Evolutionary conservation across 805 yeast genomes (phyloP), one percentile per base, ranked within the genome.

Genomic region (Wickerhamomyces alni): DNA sequence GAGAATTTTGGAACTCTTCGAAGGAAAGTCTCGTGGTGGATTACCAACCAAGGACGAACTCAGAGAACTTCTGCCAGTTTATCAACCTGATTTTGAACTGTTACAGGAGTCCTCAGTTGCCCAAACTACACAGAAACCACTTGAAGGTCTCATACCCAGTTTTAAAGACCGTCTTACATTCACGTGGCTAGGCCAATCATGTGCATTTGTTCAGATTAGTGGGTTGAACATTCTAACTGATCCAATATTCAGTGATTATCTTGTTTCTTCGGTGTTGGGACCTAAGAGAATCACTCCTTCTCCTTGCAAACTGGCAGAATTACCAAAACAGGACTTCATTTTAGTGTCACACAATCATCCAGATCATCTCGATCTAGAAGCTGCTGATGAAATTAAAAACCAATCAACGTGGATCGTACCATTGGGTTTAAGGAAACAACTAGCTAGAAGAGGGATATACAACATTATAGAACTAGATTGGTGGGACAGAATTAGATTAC

Each of bases 101-200:
- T 34, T 54, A n/a, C 43, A 41, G n/a, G 46, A 43, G 9, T 41
- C 50, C 1, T 39, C 51, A 33, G 10, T 56, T 37, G 15, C 39
- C 19, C 27, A 40, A 30, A 39, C 27, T 5, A 38, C 33, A 7
- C 43, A 36, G 25, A 29, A 25, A 5, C 38, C 35, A 3, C 27
- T 39, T 17, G 39, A 54, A 1, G 44, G 52, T 15, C 58, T 21
- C 8, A 42, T 66, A 2, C 75, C 79, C 0, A 37, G 49, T 2
- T 37, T 72, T 3, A 40, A 57, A 10, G 65, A 74, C 21, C 69
- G 82, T 48, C 44, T 85, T 50, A 69, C 83, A 2, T 74, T 82
- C 52, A 87, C 96, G 0, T 91, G 98, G 98, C 60, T 91, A 31
- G 98, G 98, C 4, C 98, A 91, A 58, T 82, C 93, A 41, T 88